Evolutionary conservation across 306 rosid species (phyloP), one percentile per base, ranked within the genome.

Genomic region (Cicer cuneatum): DNA sequence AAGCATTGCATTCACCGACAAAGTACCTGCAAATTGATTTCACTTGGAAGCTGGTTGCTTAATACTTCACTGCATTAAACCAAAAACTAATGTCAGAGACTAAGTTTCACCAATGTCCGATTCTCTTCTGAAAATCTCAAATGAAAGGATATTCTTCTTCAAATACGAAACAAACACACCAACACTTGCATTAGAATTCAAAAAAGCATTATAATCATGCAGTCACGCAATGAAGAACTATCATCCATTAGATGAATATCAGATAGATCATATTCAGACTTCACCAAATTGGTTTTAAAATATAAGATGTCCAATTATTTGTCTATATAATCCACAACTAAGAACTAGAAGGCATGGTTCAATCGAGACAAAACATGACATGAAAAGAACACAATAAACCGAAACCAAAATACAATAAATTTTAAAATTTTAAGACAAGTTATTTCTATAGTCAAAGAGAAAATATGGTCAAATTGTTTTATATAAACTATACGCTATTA

Each of bases 21-120:
- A 13, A 71, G 15, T 83, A 93, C 98, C 96, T 93, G 98, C 72
- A 88, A 89, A 78, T 87, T 82, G 74, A 93, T 84, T 57, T 78
- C 88, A 69, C 77, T 74, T 5, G 97, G 97, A 87, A 93, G 94
- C 78, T 84, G 61, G 13, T 88, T 86, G 76, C 72, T 82, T 16
- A 93, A 78, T 46, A 93, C 96, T 84, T 91, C 87, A 80, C 97
- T 93, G 94, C 89, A 83, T 60, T 84, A 63, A 10, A 54, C 60
- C 59, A 60, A 64, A 53, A 82, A 14, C 53, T 10, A 72, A 46
- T 10, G 49, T 54, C 45, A 52, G 15, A 33, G 51, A 58, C 47
- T 72, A 45, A 63, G 51, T 59, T 19, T 21, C 33, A 18, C 1
- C 48, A 57, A 63, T 18, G 12, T 35, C 38, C 10, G 40, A 66